These are phyloP conservation scores for Colletotrichum spinosum DNA, from an alignment of 2,329 filamentous ascomycete genomes.

Conservation along the genomic window DNA sequence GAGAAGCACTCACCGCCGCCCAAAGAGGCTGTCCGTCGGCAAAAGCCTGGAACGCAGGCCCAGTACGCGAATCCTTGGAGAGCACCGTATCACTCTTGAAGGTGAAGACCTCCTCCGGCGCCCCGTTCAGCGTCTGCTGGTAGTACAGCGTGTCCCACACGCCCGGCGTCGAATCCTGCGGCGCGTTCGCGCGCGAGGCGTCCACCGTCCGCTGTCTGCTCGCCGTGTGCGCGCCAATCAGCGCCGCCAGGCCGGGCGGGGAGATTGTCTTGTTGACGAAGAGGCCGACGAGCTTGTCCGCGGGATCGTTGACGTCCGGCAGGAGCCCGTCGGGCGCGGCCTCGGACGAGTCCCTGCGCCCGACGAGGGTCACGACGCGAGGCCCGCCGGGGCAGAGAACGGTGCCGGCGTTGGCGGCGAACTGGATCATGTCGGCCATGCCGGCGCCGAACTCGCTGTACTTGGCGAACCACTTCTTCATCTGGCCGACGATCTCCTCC, in stretches of 20 bases:
- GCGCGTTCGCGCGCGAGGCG: conserved; percentile 51
- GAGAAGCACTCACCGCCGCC: conserved; percentile 51
- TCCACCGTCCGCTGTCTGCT: conserved; percentile 61
- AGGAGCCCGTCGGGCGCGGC: conserved; percentile 55
- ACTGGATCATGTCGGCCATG: conserved; percentile 67
- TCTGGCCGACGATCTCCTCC: conserved; percentile 53
- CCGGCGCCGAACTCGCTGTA: conserved; percentile 55
- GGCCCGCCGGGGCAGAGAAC: conserved; percentile 60
- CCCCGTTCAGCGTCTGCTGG: conserved; percentile 48
- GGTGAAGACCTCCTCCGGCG: conserved; percentile 51
- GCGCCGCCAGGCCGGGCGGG: conserved; percentile 61
- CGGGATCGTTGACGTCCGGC: conserved; percentile 54
- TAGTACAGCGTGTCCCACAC: conserved; percentile 66
- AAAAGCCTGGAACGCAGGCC: conserved; percentile 52
- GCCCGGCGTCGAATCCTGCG: conserved; percentile 64
- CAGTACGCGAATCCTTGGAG: conserved; percentile 49
- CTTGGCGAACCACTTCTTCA: conserved; percentile 53
- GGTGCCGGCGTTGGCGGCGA: conserved; percentile 62
- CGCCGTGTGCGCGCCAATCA: conserved; percentile 66
- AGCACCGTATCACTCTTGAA: conserved; percentile 56
- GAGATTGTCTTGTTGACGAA: conserved; percentile 66
- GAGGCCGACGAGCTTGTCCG: conserved; percentile 58
- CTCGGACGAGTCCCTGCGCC: conserved; percentile 57
- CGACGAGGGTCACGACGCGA: conserved; percentile 61
- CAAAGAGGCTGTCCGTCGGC: conserved; percentile 50